phyloP scores from a whole-genome alignment of 2,329 filamentous ascomycete genomes.

The Aspergillus pseudoviridinutans region DNA sequence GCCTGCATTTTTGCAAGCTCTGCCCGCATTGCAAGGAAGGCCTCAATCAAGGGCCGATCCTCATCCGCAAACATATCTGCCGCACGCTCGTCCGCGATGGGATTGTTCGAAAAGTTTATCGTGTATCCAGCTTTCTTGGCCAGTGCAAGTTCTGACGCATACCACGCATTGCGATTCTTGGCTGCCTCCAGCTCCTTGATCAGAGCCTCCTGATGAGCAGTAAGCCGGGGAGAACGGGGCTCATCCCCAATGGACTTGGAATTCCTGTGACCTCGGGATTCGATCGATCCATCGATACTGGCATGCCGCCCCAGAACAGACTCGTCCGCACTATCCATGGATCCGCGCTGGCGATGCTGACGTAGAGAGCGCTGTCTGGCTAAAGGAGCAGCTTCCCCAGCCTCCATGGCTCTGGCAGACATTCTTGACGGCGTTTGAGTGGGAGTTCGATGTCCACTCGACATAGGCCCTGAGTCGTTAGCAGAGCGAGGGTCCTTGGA shows the following conservation, averaged over 20 bases:
- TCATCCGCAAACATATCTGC: constrained; percentile 84
- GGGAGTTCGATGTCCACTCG: constrained; percentile 63
- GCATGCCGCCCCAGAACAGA: constrained; percentile 42
- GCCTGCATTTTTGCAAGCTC: constrained; percentile 87
- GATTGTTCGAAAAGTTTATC: constrained; percentile 64
- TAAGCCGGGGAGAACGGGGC: constrained; percentile 43
- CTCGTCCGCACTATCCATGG: constrained; percentile 66
- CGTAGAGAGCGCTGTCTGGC: constrained; percentile 51
- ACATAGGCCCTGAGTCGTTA: constrained; percentile 48
- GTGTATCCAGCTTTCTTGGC: constrained; percentile 87
- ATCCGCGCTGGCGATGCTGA: constrained; percentile 58
- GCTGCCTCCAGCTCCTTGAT: constrained; percentile 81
- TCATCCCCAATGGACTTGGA: constrained; percentile 41
- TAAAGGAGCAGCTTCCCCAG: constrained; percentile 43
- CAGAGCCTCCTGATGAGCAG: constrained; percentile 56
- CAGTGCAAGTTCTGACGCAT: constrained; percentile 87
- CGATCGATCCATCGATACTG: constrained; percentile 39
- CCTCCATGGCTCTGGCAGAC: constrained; percentile 45
- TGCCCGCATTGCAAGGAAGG: constrained; percentile 82
- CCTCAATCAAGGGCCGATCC: constrained; percentile 87
- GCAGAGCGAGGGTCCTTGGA: constrained; percentile 33
- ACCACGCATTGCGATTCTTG: constrained; percentile 91
- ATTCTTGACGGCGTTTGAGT: constrained; percentile 47
- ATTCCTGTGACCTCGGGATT: constrained; percentile 37
- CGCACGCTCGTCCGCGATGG: constrained; percentile 70